Evolutionary conservation across 1,139 yeast genomes (phyloP).

Genomic region (Sugiyamaella pinicola): DNA sequence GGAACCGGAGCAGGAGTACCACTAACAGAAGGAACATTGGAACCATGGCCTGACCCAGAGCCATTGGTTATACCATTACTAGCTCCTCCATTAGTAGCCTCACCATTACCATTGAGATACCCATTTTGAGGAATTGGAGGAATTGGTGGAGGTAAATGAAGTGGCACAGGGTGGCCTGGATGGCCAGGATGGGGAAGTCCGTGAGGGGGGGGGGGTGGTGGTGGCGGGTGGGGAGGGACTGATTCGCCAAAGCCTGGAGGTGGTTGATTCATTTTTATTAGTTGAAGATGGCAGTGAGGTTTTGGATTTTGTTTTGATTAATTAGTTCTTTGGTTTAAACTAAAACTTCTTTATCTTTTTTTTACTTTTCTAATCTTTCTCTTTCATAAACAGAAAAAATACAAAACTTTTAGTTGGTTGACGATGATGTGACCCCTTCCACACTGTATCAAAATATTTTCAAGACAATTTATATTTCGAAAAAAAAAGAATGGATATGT

Average conservation of each 20-base stretch:
- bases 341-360: not conserved
- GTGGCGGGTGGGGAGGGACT: conserved; percentile 16
- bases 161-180: conserved; percentile 15
- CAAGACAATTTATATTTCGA: not conserved
- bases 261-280: conserved; percentile 18
- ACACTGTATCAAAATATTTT: no score
- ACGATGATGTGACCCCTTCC: no score
- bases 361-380: not conserved
- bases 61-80: conserved; percentile 16
- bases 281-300: no score
- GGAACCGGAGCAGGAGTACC: conserved; percentile 7
- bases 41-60: conserved; percentile 2
- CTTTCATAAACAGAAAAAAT: not conserved
- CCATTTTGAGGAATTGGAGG: conserved; percentile 17
- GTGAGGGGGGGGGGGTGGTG: conserved; percentile 22
- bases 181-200: conserved; percentile 10
- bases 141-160: conserved; percentile 18
- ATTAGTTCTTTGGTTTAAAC: not conserved
- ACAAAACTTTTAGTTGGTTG: conserved; percentile 1
- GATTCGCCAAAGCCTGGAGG: conserved; percentile 18
- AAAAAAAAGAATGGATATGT: not conserved
- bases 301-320: not conserved
- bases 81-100: conserved; percentile 4
- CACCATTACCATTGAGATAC: conserved; percentile 10
- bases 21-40: conserved; percentile 1